Percentiles rank a stretch among this genome's conserved stretches.
phyloP scores from a whole-genome alignment of 768 basidiomycete species.

The Tubosaeta sp. region DNA sequence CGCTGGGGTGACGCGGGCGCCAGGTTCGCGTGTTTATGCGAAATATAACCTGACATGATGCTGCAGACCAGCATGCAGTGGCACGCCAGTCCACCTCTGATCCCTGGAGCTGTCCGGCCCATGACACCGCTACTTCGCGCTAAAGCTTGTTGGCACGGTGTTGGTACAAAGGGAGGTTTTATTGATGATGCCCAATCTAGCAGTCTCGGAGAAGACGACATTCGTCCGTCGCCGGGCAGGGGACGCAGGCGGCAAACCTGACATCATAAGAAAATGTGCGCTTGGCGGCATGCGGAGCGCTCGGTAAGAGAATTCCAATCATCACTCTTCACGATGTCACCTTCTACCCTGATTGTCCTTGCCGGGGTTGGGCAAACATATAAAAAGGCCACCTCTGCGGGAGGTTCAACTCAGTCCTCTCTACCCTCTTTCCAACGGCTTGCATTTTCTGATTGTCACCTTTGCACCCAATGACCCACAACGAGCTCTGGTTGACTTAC shows the following conservation, averaged over 20 bases:
- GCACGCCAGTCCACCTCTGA: no score
- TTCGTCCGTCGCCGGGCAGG: neutral
- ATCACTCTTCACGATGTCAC: constrained; percentile 1
- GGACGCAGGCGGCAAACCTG: neutral
- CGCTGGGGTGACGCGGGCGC: neutral
- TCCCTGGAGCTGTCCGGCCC: neutral
- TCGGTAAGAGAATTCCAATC: neutral
- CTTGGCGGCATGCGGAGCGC: neutral
- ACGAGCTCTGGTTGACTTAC: constrained; percentile 48
- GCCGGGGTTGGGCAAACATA: neutral
- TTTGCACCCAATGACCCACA: constrained; percentile 23
- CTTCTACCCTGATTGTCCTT: neutral
- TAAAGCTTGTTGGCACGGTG: neutral
- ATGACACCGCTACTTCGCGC: neutral
- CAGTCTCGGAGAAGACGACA: neutral
- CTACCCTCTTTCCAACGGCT: neutral
- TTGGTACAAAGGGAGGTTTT: no score
- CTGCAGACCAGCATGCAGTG: no score
- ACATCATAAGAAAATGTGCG: neutral
- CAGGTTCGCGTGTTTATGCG: neutral
- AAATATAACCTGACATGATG: neutral
- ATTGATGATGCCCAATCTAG: no score
- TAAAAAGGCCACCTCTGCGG: constrained; percentile 8
- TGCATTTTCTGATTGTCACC: neutral
- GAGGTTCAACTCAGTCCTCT: neutral